Conservation (phyloP, 495 filamentous ascomycete genomes). For the Penicillium simplicissimum region DNA sequence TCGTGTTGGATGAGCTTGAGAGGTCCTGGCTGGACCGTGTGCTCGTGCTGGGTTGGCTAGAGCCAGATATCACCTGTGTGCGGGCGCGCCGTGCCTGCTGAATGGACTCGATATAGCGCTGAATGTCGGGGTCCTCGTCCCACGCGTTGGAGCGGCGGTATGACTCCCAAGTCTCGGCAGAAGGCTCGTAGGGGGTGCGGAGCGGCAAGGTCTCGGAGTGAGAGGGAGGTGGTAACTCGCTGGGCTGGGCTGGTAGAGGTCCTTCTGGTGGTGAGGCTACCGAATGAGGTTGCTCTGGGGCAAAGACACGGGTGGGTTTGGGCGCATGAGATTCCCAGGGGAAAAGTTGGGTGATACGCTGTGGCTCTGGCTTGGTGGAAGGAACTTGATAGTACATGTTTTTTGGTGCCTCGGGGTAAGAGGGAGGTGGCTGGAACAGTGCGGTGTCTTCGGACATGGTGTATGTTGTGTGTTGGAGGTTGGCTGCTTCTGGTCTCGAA, state of each 20-base stretch:
- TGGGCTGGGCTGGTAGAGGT: background rate
- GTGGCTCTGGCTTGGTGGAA: slow-evolving; percentile 53
- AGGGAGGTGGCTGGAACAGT: slow-evolving; percentile 71
- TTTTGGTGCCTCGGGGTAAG: slow-evolving; percentile 79
- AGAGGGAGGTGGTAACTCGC: background rate
- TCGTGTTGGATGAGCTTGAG: slow-evolving; percentile 4
- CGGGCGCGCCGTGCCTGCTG: slow-evolving; percentile 62
- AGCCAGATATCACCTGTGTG: slow-evolving; percentile 54
- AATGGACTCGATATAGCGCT: slow-evolving; percentile 72
- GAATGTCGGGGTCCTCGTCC: slow-evolving; percentile 83
- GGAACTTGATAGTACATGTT: slow-evolving; percentile 84
- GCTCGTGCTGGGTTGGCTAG: slow-evolving; percentile 13
- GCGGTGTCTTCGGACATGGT: slow-evolving; percentile 69
- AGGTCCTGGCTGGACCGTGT: slow-evolving; percentile 1
- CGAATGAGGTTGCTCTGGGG: slow-evolving; percentile 46
- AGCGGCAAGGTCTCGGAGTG: slow-evolving; percentile 9
- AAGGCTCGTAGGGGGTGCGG: slow-evolving; percentile 35
- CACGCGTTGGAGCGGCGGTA: slow-evolving; percentile 78
- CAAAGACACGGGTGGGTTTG: slow-evolving; percentile 72
- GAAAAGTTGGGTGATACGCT: slow-evolving; percentile 69
- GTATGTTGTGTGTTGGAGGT: slow-evolving; percentile 72
- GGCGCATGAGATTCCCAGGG: slow-evolving; percentile 76
- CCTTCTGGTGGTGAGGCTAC: slow-evolving; percentile 17
- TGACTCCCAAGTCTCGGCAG: slow-evolving; percentile 59
- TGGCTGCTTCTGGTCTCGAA: slow-evolving; percentile 74